Evolutionary conservation across 202 grass and related monocot species (phyloP).

Genomic region (Eragrostis tef): DNA sequence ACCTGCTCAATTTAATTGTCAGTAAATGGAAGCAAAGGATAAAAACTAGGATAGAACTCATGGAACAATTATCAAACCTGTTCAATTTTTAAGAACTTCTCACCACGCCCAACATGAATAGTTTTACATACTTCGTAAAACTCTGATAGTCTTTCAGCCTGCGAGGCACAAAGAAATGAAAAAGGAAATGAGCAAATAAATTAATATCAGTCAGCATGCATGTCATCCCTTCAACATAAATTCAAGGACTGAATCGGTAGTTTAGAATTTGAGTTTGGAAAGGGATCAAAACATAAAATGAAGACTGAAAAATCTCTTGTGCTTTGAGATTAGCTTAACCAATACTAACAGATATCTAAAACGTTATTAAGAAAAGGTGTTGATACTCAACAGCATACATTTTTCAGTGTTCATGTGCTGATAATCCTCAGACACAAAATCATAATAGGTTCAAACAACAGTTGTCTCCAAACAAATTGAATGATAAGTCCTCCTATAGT

Average conservation of each 20-base stretch:
- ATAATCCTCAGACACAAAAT: not conserved
- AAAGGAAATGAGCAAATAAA: not conserved
- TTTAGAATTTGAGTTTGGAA: constrained; percentile 16
- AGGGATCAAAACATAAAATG: constrained; percentile 28
- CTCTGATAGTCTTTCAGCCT: constrained; percentile 83
- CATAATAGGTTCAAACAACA: not conserved
- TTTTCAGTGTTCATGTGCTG: constrained; percentile 3
- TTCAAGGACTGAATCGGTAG: not conserved
- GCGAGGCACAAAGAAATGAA: not conserved
- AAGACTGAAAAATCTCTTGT: not conserved
- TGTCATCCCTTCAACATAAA: constrained; percentile 1
- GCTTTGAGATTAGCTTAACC: not conserved
- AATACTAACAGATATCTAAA: not conserved
- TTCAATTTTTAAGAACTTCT: constrained; percentile 87
- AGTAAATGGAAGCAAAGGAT: constrained; percentile 33
- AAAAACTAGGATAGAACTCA: constrained; percentile 29
- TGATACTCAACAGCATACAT: not conserved
- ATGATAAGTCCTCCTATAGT: constrained; percentile 8
- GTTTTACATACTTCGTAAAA: constrained; percentile 95
- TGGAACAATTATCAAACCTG: constrained; percentile 56
- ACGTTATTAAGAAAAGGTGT: not conserved
- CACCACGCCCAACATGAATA: constrained; percentile 78
- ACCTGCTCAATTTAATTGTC: constrained; percentile 75
- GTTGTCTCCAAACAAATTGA: not conserved
- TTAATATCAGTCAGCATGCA: constrained; percentile 15